Evolutionary conservation across 2,329 filamentous ascomycete genomes (phyloP).

Genomic region (Cladosporium oxysporum): DNA sequence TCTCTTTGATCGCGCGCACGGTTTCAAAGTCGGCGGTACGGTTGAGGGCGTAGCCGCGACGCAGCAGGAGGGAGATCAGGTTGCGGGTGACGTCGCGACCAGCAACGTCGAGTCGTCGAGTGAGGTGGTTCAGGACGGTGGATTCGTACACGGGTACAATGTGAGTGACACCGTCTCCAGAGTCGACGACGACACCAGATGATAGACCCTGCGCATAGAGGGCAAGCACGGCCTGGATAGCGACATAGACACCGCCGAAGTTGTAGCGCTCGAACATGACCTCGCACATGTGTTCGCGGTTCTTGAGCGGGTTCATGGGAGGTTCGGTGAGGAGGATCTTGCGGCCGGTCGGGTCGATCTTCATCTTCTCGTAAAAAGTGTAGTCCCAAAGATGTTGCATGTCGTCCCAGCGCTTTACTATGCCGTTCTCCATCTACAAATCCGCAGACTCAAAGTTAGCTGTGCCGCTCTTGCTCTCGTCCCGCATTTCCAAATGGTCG

Average conservation of each 20-base stretch:
- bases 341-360: constrained; percentile 83
- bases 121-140: constrained; percentile 95
- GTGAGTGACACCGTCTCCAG: constrained; percentile 96
- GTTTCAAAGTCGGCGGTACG: constrained; percentile 98
- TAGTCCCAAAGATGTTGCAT: constrained; percentile 99
- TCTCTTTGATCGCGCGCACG: constrained; percentile 98
- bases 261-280: constrained; percentile 98
- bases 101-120: constrained; percentile 88
- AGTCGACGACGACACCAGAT: constrained; percentile 95
- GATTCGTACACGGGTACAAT: constrained; percentile 99
- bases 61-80: constrained; percentile 88
- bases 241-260: constrained; percentile 96
- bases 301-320: constrained; percentile 95
- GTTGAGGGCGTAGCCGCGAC: constrained; percentile 94
- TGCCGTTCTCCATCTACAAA: constrained; percentile 92
- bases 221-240: constrained; percentile 94
- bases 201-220: constrained; percentile 88
- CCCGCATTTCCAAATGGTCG: constrained; percentile 8
- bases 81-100: constrained; percentile 98
- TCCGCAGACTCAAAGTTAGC: constrained; percentile 14
- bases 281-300: constrained; percentile 96
- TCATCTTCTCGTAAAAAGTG: constrained; percentile 96
- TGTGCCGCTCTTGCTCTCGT: constrained; percentile 18
- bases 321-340: constrained; percentile 98
- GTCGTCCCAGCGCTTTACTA: constrained; percentile 99